Conservation (phyloP, 805 yeast genomes). For the Zygosaccharomyces lentus region DNA sequence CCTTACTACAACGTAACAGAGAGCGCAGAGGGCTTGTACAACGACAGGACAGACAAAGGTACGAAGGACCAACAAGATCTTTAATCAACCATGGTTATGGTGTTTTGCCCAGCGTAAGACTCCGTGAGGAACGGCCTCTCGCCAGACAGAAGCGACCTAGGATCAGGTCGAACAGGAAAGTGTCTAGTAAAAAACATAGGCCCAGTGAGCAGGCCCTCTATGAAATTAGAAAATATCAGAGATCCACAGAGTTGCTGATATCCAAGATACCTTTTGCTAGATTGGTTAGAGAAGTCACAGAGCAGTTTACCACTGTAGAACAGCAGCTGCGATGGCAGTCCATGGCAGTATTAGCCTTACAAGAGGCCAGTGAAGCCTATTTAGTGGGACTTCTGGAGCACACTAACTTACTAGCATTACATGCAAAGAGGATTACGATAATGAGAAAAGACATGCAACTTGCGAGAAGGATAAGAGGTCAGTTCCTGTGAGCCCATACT, state of each 20-base stretch:
- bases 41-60: constrained; percentile 16
- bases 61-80: constrained; percentile 13
- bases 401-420: constrained; percentile 71
- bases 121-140: constrained; percentile 1
- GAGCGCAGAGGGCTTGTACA: constrained; percentile 26
- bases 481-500: constrained; percentile 19
- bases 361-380: constrained; percentile 79
- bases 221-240: constrained; percentile 66
- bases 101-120: constrained; percentile 1
- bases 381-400: constrained; percentile 70
- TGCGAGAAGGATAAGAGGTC: constrained; percentile 73
- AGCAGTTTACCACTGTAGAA: constrained; percentile 43
- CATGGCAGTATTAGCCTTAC: constrained; percentile 70
- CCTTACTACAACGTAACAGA: constrained; percentile 30
- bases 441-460: constrained; percentile 80
- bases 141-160: constrained; percentile 13
- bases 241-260: constrained; percentile 60
- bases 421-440: constrained; percentile 78
- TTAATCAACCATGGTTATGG: background rate
- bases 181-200: constrained; percentile 37
- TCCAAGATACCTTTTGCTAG: constrained; percentile 76
- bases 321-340: constrained; percentile 73
- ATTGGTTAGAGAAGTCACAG: constrained; percentile 68
- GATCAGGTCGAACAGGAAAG: constrained; percentile 40
- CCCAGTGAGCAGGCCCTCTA: constrained; percentile 65